Evolutionary conservation across 2,329 filamentous ascomycete species (phyloP).

Genomic region (Rutstroemia sp.): DNA sequence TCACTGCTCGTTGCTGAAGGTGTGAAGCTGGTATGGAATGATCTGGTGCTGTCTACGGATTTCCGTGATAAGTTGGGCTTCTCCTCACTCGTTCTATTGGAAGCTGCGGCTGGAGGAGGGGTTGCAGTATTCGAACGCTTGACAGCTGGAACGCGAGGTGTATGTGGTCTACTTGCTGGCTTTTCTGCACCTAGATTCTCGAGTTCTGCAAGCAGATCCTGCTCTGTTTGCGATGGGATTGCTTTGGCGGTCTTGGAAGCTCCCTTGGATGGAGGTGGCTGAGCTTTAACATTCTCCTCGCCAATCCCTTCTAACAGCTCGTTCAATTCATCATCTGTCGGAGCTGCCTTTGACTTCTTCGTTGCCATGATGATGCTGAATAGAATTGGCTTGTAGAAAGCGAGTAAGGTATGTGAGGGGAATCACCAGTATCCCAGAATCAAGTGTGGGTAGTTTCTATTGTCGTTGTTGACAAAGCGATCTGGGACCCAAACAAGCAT

Average conservation of each 20-base stretch:
- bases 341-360: constrained; percentile 49
- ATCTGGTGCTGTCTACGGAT: constrained; percentile 69
- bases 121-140: constrained; percentile 42
- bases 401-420: too few species aligned
- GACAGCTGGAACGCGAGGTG: constrained; percentile 59
- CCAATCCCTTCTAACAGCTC: constrained; percentile 59
- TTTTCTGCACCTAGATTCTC: constrained; percentile 64
- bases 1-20: constrained; percentile 57
- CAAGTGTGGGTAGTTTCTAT: neutral
- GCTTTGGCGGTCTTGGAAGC: constrained; percentile 29
- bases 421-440: too few species aligned
- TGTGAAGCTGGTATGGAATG: constrained; percentile 65
- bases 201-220: constrained; percentile 82
- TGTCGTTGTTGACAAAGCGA: constrained; percentile 2
- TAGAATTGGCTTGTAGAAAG: too few species aligned
- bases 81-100: constrained; percentile 55
- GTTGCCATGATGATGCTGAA: constrained; percentile 43
- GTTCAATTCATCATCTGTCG: constrained; percentile 55
- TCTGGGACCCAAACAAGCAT: too few species aligned
- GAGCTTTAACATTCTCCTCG: constrained; percentile 35
- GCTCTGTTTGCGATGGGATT: constrained; percentile 36
- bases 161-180: constrained; percentile 67
- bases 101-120: constrained; percentile 42
- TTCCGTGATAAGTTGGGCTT: constrained; percentile 49
- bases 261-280: constrained; percentile 38